Evolutionary conservation across 441 rosid genomes (phyloP).

Genomic region (Brassica balearica): DNA sequence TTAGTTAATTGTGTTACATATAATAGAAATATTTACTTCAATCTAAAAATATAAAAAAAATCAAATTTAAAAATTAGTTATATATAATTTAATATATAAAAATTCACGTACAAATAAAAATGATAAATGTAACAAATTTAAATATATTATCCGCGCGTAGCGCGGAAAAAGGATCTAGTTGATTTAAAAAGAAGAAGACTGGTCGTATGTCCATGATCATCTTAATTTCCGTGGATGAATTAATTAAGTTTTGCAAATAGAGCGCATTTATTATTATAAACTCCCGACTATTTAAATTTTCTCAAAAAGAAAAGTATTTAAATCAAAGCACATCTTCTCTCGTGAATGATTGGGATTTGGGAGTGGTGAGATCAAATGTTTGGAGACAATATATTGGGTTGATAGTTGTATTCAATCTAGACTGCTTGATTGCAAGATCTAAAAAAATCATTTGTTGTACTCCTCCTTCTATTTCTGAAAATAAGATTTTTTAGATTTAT

Average conservation of each 20-base stretch:
- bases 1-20: too few relatives aligned
- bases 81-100: too few relatives aligned
- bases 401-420: neutral
- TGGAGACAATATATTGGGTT: neutral
- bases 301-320: neutral
- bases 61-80: too few relatives aligned
- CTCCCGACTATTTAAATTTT: neutral
- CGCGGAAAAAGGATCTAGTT: too few relatives aligned
- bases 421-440: neutral
- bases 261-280: neutral
- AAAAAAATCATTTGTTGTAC: neutral
- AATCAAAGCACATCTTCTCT: neutral
- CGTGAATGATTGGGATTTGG: neutral
- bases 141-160: too few relatives aligned
- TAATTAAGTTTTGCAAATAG: neutral
- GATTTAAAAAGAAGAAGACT: neutral
- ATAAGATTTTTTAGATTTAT: too few relatives aligned
- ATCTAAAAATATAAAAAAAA: too few relatives aligned
- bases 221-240: constrained; percentile 5
- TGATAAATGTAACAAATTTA: too few relatives aligned
- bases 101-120: too few relatives aligned
- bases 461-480: too few relatives aligned
- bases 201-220: constrained; percentile 19
- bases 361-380: neutral
- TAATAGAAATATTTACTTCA: too few relatives aligned